Evolutionary conservation across 192 early-diverging fungal genomes (phyloP), one percentile per base, ranked within the genome.

Genomic region (Coemansia sp.): DNA sequence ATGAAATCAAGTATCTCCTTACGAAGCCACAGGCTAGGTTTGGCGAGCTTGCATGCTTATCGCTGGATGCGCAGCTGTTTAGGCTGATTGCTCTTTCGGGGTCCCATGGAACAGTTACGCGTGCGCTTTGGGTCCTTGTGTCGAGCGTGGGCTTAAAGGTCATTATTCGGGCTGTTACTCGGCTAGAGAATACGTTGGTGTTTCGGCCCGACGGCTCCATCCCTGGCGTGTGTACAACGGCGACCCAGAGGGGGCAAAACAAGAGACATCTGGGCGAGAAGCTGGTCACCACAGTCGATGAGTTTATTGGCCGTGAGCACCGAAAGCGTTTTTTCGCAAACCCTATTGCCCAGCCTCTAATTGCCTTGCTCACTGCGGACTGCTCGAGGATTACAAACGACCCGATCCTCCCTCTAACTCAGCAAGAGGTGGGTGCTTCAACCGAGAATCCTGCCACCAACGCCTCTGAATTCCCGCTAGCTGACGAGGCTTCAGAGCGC

Each of bases 41-140:
- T 11, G 80, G 80, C 9, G 22, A 52, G 43, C 58, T 73, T 19
- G 59, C 53, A 2, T 11, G 40, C 22, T 33, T 82, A 34, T 56
- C 75, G 1, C 15, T 77, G 20, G 75, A 82, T 3, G 33, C 66
- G 42, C 80, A 82, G 53, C 36, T 82, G 14, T 63, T 82, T 32
- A 75, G 80, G 15, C 41, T 82, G 29, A 66, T 82, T 36, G 75
- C 75, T 25, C 61, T 82, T 0, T 50, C 80, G 0, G 80, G 80
- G 11, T 46, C 62, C 4, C 54, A 66, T 35, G 80, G 80, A 6
- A 69, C 62, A 1, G 69, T 77, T 13, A 14, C 40, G 5, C 62
- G 38, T 14, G 71, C 70, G 20, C 33, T 82, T 0, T 65, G 68
- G 62, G 63, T 53, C 41, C 8, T 74, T n/a, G 8, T 63, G 2